phyloP scores from a whole-genome alignment of 257 asterid species.

The Petrea volubilis region DNA sequence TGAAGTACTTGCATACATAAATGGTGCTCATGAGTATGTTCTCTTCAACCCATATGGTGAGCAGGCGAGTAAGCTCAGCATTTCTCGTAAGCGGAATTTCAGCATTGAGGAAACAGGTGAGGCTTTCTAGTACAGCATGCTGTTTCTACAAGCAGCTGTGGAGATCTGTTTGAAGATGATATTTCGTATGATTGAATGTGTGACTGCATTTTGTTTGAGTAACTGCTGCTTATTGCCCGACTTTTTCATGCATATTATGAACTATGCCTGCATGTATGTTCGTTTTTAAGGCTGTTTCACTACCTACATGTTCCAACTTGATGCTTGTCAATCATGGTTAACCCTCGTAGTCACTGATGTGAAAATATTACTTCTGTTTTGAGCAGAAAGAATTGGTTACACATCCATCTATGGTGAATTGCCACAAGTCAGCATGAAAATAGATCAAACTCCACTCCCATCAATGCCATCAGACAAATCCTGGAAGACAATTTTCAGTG shows the following conservation, averaged over 20 bases:
- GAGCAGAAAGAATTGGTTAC: slow-evolving; percentile 63
- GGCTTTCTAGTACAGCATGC: neutral
- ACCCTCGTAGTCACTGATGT: neutral
- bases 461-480: slow-evolving; percentile 43
- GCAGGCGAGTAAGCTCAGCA: slow-evolving; percentile 31
- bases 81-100: slow-evolving; percentile 34
- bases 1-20: slow-evolving; percentile 61
- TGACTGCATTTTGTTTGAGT: neutral
- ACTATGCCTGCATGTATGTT: neutral
- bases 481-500: slow-evolving; percentile 75
- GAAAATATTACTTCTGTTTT: neutral
- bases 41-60: slow-evolving; percentile 55
- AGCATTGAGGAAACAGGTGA: slow-evolving; percentile 64
- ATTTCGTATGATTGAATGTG: neutral
- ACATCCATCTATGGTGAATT: slow-evolving; percentile 77
- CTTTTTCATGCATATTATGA: neutral
- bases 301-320: neutral
- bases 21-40: slow-evolving; percentile 65
- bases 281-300: neutral
- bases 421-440: slow-evolving; percentile 51
- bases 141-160: neutral
- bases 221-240: neutral
- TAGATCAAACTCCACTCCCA: slow-evolving; percentile 32
- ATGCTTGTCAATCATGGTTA: neutral
- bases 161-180: neutral